Base-by-base conservation (phyloP, 106 monocot species). In the Acorus calamus region DNA sequence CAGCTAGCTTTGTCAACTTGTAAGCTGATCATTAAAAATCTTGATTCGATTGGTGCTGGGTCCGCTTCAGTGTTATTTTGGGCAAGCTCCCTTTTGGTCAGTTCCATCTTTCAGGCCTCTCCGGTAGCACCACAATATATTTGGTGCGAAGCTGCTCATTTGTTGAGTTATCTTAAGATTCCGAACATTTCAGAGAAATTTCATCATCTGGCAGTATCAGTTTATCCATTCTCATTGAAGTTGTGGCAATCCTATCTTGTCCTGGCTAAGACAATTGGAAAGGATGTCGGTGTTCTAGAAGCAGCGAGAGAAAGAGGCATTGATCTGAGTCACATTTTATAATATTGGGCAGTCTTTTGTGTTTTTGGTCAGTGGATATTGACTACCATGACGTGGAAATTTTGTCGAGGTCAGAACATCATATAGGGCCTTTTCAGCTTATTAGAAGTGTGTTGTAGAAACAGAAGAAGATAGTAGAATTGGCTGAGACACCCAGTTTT, bases 221-320 rank as follows among this genome's bases (percentile, higher is more conserved):
- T 86, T 5, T 88, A 88, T 76, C 98, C 98, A 2, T 99, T 99
- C 77, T 99, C 98, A 58, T 8, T 79, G 11, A 75, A 72, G 65
- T 67, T 99, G 55, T 99, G 98, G 98, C 71, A 79, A 52, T 85
- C 83, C 8, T 86, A 76, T 50, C 69, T 81, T 14, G 59, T 62
- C 51, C 59, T 78, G 44, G 78, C 70, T 11, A 73, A 60, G 48
- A 61, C 50, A n/a, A 65, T 59, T 11, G 77, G 83, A 42, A 57
- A 75, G 48, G 60, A 43, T 7, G 60, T 47, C 63, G 49, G 13
- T 47, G 75, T 86, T 50, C 28, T 79, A 12, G 73, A 88, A 62
- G 73, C 74, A 56, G 87, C 92, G 50, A 79, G 64, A 67, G 78
- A 81, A 71, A 86, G 81, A 71, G 98, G 98, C 13, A 44, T 99